Percentiles rank a stretch among this genome's conserved stretches.
Evolutionary conservation across 768 basidiomycete species (phyloP).

Genomic region (Naganishia randhawae): DNA sequence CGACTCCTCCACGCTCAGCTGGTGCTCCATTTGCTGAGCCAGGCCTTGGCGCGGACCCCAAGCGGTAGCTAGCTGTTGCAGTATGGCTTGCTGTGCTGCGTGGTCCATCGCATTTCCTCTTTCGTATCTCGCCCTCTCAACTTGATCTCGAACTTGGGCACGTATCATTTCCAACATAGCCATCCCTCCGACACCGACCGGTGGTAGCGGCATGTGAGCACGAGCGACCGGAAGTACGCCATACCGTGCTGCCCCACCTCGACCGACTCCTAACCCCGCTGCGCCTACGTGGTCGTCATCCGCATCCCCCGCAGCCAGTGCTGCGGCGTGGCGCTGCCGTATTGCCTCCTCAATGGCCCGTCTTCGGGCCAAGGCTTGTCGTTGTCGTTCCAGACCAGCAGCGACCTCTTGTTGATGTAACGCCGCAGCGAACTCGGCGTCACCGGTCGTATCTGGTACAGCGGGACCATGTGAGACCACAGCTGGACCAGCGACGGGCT

Average conservation of each 20-base stretch:
- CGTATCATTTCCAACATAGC: too few relatives aligned
- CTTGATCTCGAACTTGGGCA: too few relatives aligned
- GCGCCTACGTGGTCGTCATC: background rate
- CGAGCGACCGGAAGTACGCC: background rate
- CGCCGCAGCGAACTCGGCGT: background rate
- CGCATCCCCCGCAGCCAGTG: background rate
- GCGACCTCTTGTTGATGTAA: background rate
- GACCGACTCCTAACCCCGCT: background rate
- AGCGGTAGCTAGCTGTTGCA: too few relatives aligned
- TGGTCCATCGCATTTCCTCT: too few relatives aligned
- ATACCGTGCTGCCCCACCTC: background rate
- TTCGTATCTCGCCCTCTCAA: too few relatives aligned
- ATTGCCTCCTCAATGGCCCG: background rate
- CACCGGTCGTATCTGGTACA: conserved; percentile 2
- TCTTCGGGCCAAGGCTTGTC: background rate
- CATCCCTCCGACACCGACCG: too few relatives aligned
- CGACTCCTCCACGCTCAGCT: conserved; percentile 31
- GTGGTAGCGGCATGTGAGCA: background rate
- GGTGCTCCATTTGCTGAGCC: background rate
- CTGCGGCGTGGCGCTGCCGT: background rate
- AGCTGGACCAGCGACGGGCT: background rate
- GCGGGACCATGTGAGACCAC: background rate
- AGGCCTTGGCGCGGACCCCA: background rate
- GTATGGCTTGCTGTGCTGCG: too few relatives aligned
- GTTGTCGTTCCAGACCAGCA: background rate